Conservation (phyloP, 768 basidiomycete species). For the Xanthoconium purpureum region DNA sequence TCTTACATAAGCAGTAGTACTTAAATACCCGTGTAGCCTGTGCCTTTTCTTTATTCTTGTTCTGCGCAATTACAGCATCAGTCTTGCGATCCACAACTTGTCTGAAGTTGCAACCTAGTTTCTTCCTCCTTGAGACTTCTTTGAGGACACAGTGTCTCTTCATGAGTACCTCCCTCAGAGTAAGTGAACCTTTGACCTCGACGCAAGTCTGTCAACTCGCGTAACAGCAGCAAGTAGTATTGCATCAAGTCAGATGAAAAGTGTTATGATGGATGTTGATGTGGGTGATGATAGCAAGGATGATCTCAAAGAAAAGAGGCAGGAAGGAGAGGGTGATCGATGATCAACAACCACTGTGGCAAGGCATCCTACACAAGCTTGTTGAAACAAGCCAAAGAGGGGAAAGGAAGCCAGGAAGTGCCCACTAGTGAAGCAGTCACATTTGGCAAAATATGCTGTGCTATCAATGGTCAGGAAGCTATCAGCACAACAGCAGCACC, state of each 20-base stretch:
- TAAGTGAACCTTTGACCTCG: too few species aligned
- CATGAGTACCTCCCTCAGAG: too few species aligned
- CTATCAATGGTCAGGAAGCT: constrained; percentile 29
- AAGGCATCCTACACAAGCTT: constrained; percentile 14
- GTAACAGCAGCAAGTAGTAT: constrained; percentile 36
- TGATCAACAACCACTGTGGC: constrained; percentile 16
- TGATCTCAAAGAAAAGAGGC: constrained; percentile 11
- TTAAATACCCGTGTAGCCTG: too few species aligned
- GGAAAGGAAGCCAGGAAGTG: constrained; percentile 34
- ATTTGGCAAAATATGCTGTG: constrained; percentile 30
- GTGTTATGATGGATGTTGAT: constrained; percentile 21
- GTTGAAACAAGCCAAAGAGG: constrained; percentile 27
- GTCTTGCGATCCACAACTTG: too few species aligned
- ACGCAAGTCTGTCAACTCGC: too few species aligned
- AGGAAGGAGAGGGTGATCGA: constrained; percentile 18
- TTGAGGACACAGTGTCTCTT: too few species aligned
- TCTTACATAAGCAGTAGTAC: too few species aligned
- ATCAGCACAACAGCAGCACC: constrained; percentile 23
- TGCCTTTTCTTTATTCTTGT: too few species aligned
- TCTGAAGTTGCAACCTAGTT: too few species aligned
- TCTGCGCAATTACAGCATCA: too few species aligned
- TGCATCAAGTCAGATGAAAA: constrained; percentile 32
- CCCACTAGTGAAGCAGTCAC: constrained; percentile 25
- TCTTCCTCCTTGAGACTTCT: too few species aligned
- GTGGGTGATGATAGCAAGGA: constrained; percentile 16